Evolutionary conservation across 768 basidiomycete genomes (phyloP), one percentile per base, ranked within the genome.

Genomic region (Crucibulum laeve): DNA sequence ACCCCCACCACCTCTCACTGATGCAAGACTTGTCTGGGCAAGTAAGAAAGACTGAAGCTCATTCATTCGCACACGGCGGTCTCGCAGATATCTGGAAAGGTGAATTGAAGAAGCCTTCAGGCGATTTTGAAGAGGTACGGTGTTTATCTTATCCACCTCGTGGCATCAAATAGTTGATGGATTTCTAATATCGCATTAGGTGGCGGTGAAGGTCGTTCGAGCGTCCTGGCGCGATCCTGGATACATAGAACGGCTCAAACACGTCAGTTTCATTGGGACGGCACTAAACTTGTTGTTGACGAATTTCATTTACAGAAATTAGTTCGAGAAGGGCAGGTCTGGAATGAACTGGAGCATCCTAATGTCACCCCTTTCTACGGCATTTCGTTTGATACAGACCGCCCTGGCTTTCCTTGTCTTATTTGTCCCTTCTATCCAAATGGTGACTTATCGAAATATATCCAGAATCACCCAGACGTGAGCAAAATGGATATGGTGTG

Each of bases 51-150:
- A 26, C 38, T 5, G 47, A 45, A 15, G 22, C 44, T 3, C 14
- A 43, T 15, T 46, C 18, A 28, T 54, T 54, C 19, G 50, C 47
- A n/a, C 44, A 44, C n/a, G 53, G 53, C 3, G 44, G 50, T 5
- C 32, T 49, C 4, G 53, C 53, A 3, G 50, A 54, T 19, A 21
- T 54, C 8, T 54, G 48, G 40, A 42, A 44, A 30, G 53, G 50
- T 4, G 38, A 39, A 18, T 51, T 38, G 47, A 43, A 40, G 7
- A 19, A 30, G 10, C n/a, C 38, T 19, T 14, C 40, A 8, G 38
- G 34, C 15, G 24, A 37, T 11, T 26, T 34, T 17, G 22, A n/a
- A n/a, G n/a, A n/a, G n/a, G n/a, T n/a, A n/a, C n/a, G n/a, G n/a
- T n/a, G n/a, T n/a, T n/a, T n/a, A n/a, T n/a, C n/a, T n/a, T n/a